A percentile compares a stretch with the other conserved stretches of the same genome.
These are phyloP conservation scores for Tylopilus sp. DNA, from an alignment of 768 basidiomycete genomes.

Conservation along the genomic window DNA sequence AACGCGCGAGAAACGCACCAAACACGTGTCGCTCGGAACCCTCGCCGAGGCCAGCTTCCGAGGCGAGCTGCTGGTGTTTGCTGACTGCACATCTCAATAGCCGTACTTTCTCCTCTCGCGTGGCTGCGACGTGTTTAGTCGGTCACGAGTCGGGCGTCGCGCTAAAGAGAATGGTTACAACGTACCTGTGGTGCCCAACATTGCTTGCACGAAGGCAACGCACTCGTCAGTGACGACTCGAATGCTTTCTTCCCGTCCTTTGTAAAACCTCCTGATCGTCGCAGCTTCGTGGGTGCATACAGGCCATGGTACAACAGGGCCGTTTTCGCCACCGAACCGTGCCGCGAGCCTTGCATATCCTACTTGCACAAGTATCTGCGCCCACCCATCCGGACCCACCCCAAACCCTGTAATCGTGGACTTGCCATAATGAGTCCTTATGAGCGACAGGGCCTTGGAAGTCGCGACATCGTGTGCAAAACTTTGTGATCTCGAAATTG, in stretches of 20 bases:
- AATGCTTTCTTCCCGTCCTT: slow-evolving; percentile 93
- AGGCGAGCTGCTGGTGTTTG: slow-evolving; percentile 63
- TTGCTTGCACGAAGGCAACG: too few species aligned
- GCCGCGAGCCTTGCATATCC: slow-evolving; percentile 74
- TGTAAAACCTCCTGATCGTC: slow-evolving; percentile 78
- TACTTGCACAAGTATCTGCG: slow-evolving; percentile 87
- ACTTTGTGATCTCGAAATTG: slow-evolving; percentile 54
- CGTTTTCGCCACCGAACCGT: slow-evolving; percentile 15
- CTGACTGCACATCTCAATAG: slow-evolving; percentile 60
- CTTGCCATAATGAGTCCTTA: slow-evolving; percentile 79
- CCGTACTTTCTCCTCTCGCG: slow-evolving; percentile 41
- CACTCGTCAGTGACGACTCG: slow-evolving; percentile 70
- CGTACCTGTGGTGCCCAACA: slow-evolving; percentile 34
- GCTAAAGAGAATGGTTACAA: not conserved
- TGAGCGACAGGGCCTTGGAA: slow-evolving; percentile 59
- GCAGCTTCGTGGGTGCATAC: slow-evolving; percentile 95
- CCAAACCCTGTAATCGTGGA: slow-evolving; percentile 80
- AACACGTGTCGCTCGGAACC: slow-evolving; percentile 89
- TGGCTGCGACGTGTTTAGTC: slow-evolving; percentile 15
- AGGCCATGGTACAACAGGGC: slow-evolving; percentile 35
- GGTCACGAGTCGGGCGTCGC: not conserved
- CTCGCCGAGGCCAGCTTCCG: slow-evolving; percentile 57
- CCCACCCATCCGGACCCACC: slow-evolving; percentile 93
- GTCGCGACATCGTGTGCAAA: slow-evolving; percentile 56
- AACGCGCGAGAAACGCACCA: too few species aligned